Base-by-base conservation (phyloP, 2,329 filamentous ascomycete species). In the Pyricularia pennisetigena region DNA sequence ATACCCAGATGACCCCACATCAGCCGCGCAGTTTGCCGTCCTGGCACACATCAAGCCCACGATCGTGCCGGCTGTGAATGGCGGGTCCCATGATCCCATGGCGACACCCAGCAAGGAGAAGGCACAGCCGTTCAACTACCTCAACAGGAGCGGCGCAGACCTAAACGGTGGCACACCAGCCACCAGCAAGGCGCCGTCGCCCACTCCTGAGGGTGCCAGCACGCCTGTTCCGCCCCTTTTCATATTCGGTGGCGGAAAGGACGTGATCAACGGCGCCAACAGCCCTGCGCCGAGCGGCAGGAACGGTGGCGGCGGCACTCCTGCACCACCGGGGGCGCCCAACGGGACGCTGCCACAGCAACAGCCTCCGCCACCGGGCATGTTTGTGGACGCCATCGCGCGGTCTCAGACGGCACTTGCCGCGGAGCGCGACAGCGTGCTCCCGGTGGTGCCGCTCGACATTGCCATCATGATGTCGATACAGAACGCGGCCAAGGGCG, bases 401-500 rank as follows among this genome's bases (percentile, higher is more conserved):
- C 78, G 87, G 76, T 82, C 78, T 23, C 78, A 81, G 63, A 82
- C 82, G 72, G 77, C 78, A 9, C 78, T 91, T 10, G 90, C 90
- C 9, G 83, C 84, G 28, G 89, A 92, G 74, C 88, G 92, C 64
- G 94, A 98, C 75, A 85, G 88, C 59, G 89, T 95, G 41, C 85
- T 97, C 3, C 94, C 95, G 0, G 80, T 93, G 14, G 91, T 92
- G 69, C 89, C 94, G 0, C 86, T 99, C 29, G 94, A 98, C 76
- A 86, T 90, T 70, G 94, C 95, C 5, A 97, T 99, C 73, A 85
- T 97, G 70, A 93, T 91, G 20, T 94, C 90, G 65, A 97, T 98
- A 74, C 86, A 91, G 65, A 91, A 97, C 77, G 95, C 93, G 8
- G 90, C 93, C 67, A 90, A 90, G 71, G 90, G 90, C 54, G 94